phyloP scores from a whole-genome alignment of 352 stramenopile genomes.

The Phytophthora nicotianae region DNA sequence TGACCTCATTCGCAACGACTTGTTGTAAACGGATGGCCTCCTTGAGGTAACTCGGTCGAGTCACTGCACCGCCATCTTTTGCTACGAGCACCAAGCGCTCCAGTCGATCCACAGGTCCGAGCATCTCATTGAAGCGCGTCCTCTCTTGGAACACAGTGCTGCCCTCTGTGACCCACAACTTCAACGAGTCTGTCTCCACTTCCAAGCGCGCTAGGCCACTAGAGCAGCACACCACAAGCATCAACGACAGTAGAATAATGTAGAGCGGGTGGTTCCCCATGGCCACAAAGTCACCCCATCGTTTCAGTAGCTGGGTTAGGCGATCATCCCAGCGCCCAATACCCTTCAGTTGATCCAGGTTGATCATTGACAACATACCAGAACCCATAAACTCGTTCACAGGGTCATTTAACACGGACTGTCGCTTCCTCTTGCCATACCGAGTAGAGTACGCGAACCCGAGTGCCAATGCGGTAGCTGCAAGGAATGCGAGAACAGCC shows the following conservation, averaged over 20 bases:
- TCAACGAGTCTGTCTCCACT: slow-evolving; percentile 58
- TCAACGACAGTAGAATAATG: slow-evolving; percentile 47
- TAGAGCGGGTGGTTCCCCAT: slow-evolving; percentile 51
- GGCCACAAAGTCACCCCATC: slow-evolving; percentile 54
- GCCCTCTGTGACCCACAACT: slow-evolving; percentile 56
- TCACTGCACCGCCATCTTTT: slow-evolving; percentile 62
- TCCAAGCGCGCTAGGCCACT: slow-evolving; percentile 48
- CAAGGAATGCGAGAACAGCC: slow-evolving; percentile 52
- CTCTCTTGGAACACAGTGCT: slow-evolving; percentile 53
- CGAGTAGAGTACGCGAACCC: slow-evolving; percentile 51
- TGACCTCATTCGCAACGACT: slow-evolving; percentile 34
- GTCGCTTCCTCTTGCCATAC: slow-evolving; percentile 39
- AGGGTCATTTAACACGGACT: slow-evolving; percentile 30
- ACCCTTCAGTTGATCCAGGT: slow-evolving; percentile 32
- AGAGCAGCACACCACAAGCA: slow-evolving; percentile 45
- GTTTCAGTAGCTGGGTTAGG: slow-evolving; percentile 42
- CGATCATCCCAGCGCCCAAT: slow-evolving; percentile 46
- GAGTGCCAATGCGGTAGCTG: slow-evolving; percentile 41
- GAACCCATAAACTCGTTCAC: slow-evolving; percentile 13
- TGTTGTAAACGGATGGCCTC: slow-evolving; percentile 64
- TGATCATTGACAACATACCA: slow-evolving; percentile 24
- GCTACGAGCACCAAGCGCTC: slow-evolving; percentile 59
- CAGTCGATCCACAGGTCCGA: slow-evolving; percentile 62
- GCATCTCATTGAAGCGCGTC: slow-evolving; percentile 49
- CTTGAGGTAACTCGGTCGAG: slow-evolving; percentile 49